Evolutionary conservation across 495 filamentous ascomycete genomes (phyloP).

Genomic region (Tuber microsphaerosporum): DNA sequence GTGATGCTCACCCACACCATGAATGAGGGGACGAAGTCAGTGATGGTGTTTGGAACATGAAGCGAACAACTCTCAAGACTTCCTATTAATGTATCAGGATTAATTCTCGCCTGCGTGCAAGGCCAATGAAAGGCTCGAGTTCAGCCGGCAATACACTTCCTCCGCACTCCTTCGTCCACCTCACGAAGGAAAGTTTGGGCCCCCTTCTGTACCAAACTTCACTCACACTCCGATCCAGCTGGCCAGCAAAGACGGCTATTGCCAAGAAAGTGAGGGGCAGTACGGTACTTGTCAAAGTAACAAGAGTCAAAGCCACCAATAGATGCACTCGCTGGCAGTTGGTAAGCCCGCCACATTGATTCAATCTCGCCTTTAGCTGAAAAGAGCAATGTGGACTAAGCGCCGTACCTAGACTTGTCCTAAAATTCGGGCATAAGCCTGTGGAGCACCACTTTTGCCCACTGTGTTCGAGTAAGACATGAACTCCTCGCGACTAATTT

Average conservation of each 20-base stretch:
- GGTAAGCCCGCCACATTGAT: background rate
- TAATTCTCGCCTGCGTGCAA: background rate
- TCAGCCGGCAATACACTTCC: background rate
- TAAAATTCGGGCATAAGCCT: background rate
- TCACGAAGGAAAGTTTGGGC: background rate
- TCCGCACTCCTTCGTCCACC: background rate
- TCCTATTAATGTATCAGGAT: background rate
- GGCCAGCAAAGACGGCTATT: background rate
- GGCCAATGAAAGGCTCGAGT: background rate
- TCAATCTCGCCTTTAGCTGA: background rate
- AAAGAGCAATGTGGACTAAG: background rate
- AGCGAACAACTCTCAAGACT: background rate
- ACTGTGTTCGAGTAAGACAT: background rate
- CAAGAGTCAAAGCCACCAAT: background rate
- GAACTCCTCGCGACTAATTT: too few species aligned
- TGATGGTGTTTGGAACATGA: background rate
- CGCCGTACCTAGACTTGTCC: background rate
- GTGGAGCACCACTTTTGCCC: background rate
- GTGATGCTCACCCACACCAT: background rate
- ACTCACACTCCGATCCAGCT: background rate
- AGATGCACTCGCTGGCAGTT: background rate
- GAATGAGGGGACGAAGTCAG: background rate
- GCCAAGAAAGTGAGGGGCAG: background rate
- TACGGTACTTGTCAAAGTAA: background rate
- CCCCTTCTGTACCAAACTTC: background rate